Evolutionary conservation across 192 early-diverging fungal genomes (phyloP).

Genomic region (Coemansia sp.): DNA sequence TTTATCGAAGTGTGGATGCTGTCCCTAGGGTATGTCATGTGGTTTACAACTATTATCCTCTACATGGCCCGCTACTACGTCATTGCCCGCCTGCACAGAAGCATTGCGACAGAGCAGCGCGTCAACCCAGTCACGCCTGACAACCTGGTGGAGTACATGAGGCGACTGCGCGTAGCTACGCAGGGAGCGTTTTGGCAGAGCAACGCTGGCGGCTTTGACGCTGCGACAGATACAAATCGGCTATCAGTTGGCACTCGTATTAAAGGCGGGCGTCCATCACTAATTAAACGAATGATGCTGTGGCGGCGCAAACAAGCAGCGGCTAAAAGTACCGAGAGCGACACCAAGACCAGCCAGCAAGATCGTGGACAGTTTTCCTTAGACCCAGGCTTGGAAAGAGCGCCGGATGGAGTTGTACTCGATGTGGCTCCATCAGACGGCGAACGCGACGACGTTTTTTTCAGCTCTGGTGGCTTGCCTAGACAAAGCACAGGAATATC

Average conservation of each 20-base stretch:
- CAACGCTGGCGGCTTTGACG: not conserved
- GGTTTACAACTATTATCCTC: slow-evolving; percentile 16
- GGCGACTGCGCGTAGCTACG: not conserved
- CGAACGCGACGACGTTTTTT: not conserved
- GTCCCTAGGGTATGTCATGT: slow-evolving; percentile 14
- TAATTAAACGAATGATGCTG: not conserved
- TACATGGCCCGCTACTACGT: slow-evolving; percentile 35
- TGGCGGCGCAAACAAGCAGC: not conserved
- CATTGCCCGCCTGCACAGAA: slow-evolving; percentile 6
- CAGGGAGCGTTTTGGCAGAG: slow-evolving; percentile 5
- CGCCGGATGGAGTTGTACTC: not conserved
- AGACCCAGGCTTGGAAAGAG: not conserved
- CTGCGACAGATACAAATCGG: not conserved
- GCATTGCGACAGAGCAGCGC: slow-evolving; percentile 17
- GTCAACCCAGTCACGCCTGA: slow-evolving; percentile 35
- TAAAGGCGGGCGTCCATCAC: not conserved
- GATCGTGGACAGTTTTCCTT: not conserved
- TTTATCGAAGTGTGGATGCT: slow-evolving; percentile 32
- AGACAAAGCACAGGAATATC: not conserved
- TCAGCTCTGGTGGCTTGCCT: not conserved
- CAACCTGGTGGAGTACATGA: slow-evolving; percentile 27
- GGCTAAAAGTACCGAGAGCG: not conserved
- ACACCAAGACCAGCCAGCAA: not conserved
- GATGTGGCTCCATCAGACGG: not conserved
- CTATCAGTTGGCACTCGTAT: not conserved